Evolutionary conservation across 129 eudicot species (phyloP).

Genomic region (Pittosporum tobira): DNA sequence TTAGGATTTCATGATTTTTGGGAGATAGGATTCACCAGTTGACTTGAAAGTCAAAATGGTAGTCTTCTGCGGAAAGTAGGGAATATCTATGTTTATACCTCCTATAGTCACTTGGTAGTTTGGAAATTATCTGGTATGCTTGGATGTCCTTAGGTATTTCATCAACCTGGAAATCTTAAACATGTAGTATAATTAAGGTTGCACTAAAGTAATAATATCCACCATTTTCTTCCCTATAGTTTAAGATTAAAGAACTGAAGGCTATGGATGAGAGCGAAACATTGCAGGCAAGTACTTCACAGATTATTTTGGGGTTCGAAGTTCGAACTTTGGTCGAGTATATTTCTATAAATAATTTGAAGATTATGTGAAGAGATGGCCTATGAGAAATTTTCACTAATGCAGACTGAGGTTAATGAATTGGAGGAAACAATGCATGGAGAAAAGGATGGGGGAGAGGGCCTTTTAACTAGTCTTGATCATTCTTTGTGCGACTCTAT

Average conservation of each 20-base stretch:
- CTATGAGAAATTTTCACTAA: conserved; percentile 20
- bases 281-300: conserved; percentile 1
- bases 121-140: no score
- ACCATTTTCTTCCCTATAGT: not conserved
- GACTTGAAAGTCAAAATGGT: no score
- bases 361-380: no score
- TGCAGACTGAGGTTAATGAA: conserved; percentile 41
- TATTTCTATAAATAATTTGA: no score
- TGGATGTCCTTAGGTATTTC: no score
- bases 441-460: conserved; percentile 16
- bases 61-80: no score
- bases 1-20: no score
- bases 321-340: no score
- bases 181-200: not conserved
- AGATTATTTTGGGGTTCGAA: no score
- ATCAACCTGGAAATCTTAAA: not conserved
- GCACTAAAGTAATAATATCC: not conserved
- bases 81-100: not conserved
- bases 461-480: conserved; percentile 16
- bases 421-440: conserved; percentile 29
- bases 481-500: conserved; percentile 23
- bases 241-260: not conserved
- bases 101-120: not conserved
- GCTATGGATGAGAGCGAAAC: conserved; percentile 6
- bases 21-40: no score